phyloP scores from a whole-genome alignment of 139 green algal genomes.

The Auxenochlorella protothecoides region DNA sequence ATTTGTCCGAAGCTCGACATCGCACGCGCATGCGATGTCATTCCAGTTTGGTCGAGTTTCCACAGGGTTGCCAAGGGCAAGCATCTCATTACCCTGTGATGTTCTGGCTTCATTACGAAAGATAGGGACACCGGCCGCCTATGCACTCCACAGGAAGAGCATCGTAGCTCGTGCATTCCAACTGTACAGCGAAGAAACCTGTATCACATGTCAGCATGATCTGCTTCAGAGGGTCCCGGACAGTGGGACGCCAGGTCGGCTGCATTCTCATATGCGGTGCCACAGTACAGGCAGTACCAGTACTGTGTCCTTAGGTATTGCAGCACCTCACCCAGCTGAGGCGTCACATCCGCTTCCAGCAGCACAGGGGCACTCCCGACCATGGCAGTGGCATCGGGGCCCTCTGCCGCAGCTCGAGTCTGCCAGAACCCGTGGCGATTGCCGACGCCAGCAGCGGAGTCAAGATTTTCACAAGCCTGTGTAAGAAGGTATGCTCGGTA shows the following conservation, averaged over 20 bases:
- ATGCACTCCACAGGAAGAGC: background rate
- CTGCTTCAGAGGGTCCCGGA: slow-evolving; percentile 15
- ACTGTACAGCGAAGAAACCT: too few relatives aligned
- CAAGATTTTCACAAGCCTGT: slow-evolving; percentile 22
- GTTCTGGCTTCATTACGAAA: too few relatives aligned
- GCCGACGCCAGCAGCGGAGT: slow-evolving; percentile 11
- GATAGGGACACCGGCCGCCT: too few relatives aligned
- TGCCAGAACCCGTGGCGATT: too few relatives aligned
- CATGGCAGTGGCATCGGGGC: too few relatives aligned
- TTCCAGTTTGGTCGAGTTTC: too few relatives aligned
- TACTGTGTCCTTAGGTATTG: slow-evolving; percentile 11
- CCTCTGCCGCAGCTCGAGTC: too few relatives aligned
- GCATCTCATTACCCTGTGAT: too few relatives aligned
- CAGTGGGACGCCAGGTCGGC: slow-evolving; percentile 16
- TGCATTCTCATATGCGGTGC: slow-evolving; percentile 13
- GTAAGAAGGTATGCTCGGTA: too few relatives aligned
- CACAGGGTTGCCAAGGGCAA: too few relatives aligned
- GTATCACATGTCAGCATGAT: background rate
- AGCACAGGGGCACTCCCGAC: background rate
- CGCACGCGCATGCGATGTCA: too few relatives aligned
- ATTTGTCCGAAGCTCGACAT: too few relatives aligned
- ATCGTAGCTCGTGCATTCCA: slow-evolving; percentile 5
- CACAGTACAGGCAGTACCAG: slow-evolving; percentile 32
- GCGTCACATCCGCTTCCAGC: background rate
- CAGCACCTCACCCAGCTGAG: slow-evolving; percentile 16